Conservation (phyloP, 345 rosid species). For the Salix caprea region DNA sequence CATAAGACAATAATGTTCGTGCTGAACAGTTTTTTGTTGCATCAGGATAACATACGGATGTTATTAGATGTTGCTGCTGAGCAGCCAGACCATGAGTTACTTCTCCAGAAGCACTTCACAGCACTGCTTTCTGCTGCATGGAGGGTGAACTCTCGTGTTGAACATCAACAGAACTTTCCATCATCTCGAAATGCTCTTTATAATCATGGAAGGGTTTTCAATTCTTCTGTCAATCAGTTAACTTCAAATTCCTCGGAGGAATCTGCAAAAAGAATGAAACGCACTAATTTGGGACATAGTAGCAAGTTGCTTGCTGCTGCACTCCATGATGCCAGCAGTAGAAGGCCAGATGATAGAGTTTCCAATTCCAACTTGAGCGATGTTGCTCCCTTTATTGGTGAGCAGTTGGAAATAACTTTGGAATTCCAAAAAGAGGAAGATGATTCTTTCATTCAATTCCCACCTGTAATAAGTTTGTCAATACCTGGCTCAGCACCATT, state of each 20-base stretch:
- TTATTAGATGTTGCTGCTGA: constrained; percentile 69
- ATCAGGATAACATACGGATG: constrained; percentile 76
- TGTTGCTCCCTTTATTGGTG: constrained; percentile 34
- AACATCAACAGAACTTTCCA: constrained; percentile 25
- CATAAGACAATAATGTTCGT: constrained; percentile 5
- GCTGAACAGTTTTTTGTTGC: constrained; percentile 19
- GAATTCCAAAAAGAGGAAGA: constrained; percentile 52
- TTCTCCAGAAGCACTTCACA: constrained; percentile 87
- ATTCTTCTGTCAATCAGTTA: constrained; percentile 35
- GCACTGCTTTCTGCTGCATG: constrained; percentile 80
- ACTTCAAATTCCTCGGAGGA: constrained; percentile 34
- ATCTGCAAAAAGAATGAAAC: constrained; percentile 46
- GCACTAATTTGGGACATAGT: constrained; percentile 44
- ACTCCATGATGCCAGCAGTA: constrained; percentile 50
- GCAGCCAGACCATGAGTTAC: constrained; percentile 79
- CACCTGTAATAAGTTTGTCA: constrained; percentile 51
- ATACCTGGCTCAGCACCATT: constrained; percentile 43
- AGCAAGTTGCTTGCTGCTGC: constrained; percentile 64
- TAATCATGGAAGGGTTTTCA: constrained; percentile 43
- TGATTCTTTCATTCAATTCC: constrained; percentile 44
- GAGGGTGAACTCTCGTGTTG: constrained; percentile 42
- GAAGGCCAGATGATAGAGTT: constrained; percentile 31
- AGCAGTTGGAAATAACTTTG: constrained; percentile 59
- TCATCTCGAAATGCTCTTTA: constrained; percentile 45
- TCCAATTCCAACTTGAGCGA: constrained; percentile 39